Evolutionary conservation across 441 rosid species (phyloP).

Genomic region (Gossypium laxum): DNA sequence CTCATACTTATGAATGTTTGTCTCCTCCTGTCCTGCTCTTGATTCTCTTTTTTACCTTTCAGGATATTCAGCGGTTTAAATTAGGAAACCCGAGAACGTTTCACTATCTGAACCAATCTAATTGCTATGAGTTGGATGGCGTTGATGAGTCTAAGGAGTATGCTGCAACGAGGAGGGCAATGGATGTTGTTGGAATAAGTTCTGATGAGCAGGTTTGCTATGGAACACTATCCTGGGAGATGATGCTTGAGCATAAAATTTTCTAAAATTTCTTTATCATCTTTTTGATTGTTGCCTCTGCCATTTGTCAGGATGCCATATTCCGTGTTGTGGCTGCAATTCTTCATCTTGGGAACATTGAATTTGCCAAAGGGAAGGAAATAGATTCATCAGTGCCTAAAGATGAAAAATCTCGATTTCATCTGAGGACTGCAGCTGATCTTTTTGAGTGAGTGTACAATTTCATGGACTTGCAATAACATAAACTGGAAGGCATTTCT

Average conservation of each 20-base stretch:
- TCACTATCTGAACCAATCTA: conserved; percentile 89
- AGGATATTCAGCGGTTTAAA: conserved; percentile 68
- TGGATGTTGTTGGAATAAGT: conserved; percentile 89
- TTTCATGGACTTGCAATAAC: conserved; percentile 10
- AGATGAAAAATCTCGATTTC: conserved; percentile 79
- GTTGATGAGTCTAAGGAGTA: conserved; percentile 81
- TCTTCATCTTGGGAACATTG: conserved; percentile 91
- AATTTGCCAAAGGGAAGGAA: conserved; percentile 81
- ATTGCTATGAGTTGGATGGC: conserved; percentile 72
- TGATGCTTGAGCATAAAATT: conserved; percentile 6
- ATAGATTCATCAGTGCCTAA: conserved; percentile 77
- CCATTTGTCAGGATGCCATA: conserved; percentile 59
- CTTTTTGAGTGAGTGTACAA: conserved; percentile 53
- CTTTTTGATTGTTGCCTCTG: conserved; percentile 11
- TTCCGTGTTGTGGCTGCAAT: conserved; percentile 86
- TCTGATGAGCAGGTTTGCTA: conserved; percentile 74
- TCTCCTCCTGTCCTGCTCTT: neutral
- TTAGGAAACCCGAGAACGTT: conserved; percentile 67
- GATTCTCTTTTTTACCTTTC: conserved; percentile 16
- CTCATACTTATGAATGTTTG: conserved; percentile 9
- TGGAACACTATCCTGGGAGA: conserved; percentile 13
- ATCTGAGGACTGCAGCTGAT: conserved; percentile 79
- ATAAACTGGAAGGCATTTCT: neutral
- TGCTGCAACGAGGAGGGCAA: conserved; percentile 69
- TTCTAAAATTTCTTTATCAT: conserved; percentile 7